Base-by-base conservation (phyloP, 805 yeast genomes). In the Saccharomycopsis lassenensis region DNA sequence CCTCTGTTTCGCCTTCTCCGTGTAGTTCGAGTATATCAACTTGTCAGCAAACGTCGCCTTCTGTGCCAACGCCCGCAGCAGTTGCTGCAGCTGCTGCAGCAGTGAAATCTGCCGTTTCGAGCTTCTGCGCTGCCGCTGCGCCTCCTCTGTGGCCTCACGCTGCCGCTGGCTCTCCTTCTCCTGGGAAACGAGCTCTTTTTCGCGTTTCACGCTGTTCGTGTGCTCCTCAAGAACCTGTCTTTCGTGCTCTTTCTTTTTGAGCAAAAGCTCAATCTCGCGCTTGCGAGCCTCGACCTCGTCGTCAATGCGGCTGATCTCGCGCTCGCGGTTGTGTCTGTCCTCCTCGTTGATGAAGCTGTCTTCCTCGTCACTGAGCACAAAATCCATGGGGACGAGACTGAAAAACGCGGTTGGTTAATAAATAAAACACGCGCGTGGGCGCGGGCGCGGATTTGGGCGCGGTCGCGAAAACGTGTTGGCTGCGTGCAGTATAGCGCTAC, bases 201-300 rank as follows among this genome's bases (percentile, higher is more conserved):
- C 21, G 8, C 24, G 29, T 16, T 20, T 33, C 33, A 10, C 28
- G 20, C 12, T 12, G 8, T n/a, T 27, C 19, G 7, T 12, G 18
- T 10, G 31, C 33, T 19, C 19, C 5, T 7, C 14, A 5, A 36
- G 15, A 11, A 31, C 25, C 5, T 40, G 22, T 24, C 36, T 23
- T 12, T 42, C 31, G 19, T 33, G 23, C 10, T 34, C 20, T 20
- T 33, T 34, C 11, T 28, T 27, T 22, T n/a, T 18, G n/a, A 42
- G 25, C 12, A 42, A 24, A 4, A n/a, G 32, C n/a, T 39, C 46
- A 12, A 42, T 42, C 36, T 42, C 46, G 12, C 17, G 7, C 23
- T 39, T 37, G 19, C 25, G 28, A 10, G 27, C 17, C 2, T 24
- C 19, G 2, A 42, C 43, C 16, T 37, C 44, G 4, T 33, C 29